Evolutionary conservation across 768 basidiomycete species (phyloP).

Genomic region (Hericium erinaceus): DNA sequence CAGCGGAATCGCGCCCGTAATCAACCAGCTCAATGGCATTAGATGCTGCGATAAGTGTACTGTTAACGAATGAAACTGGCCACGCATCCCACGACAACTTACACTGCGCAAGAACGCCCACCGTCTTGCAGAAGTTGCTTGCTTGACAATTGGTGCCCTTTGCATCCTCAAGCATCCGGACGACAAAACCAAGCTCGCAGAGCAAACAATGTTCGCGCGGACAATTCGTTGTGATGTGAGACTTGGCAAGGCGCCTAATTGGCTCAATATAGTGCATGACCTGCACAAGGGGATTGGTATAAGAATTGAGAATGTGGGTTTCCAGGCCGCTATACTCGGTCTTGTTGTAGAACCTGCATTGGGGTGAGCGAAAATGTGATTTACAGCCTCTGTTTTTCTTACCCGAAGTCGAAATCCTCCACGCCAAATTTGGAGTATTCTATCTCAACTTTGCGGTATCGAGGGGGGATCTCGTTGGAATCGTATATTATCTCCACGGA

Average conservation of each 20-base stretch:
- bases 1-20: constrained; percentile 66
- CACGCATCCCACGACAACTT: constrained; percentile 6
- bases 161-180: constrained; percentile 94
- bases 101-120: constrained; percentile 86
- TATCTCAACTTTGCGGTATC: constrained; percentile 91
- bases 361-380: not conserved
- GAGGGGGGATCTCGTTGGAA: constrained; percentile 58
- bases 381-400: constrained; percentile 14
- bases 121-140: constrained; percentile 93
- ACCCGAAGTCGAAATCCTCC: constrained; percentile 99
- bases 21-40: constrained; percentile 87
- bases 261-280: constrained; percentile 80
- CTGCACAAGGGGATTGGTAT: constrained; percentile 87
- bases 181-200: constrained; percentile 91
- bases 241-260: constrained; percentile 76
- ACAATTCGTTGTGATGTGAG: constrained; percentile 86
- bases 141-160: constrained; percentile 91
- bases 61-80: constrained; percentile 13
- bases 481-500: constrained; percentile 31
- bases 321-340: constrained; percentile 88
- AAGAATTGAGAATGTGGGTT: constrained; percentile 95
- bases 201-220: constrained; percentile 85
- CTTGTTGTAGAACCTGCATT: constrained; percentile 69
- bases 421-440: constrained; percentile 98
- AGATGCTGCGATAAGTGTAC: constrained; percentile 30